Percentiles rank a stretch among this genome's conserved stretches.
These are phyloP conservation scores for Epithele typhae DNA, from an alignment of 768 basidiomycete species.

Conservation along the genomic window DNA sequence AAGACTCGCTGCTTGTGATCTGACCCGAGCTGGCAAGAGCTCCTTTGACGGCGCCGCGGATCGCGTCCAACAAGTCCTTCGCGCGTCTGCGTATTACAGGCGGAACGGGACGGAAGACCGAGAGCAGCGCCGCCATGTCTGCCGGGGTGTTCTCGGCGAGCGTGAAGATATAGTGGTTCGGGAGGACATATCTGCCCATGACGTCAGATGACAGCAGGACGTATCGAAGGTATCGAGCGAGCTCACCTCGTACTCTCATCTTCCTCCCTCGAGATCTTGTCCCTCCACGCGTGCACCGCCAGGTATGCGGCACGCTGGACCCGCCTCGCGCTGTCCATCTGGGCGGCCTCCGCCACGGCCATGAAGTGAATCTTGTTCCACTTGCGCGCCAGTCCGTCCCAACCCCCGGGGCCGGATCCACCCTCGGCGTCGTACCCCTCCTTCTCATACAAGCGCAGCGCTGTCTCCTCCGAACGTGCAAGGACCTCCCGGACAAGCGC, in stretches of 20 bases:
- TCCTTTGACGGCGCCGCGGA: conserved; percentile 45
- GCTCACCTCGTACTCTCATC: conserved; percentile 81
- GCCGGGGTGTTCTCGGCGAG: conserved; percentile 68
- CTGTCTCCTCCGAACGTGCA: conserved; percentile 70
- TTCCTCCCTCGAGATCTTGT: conserved; percentile 69
- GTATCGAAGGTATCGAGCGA: no score
- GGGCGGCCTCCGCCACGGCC: conserved; percentile 27
- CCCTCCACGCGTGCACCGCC: conserved; percentile 79
- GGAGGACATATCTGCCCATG: conserved; percentile 57
- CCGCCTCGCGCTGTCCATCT: conserved; percentile 23
- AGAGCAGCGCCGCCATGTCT: conserved; percentile 58
- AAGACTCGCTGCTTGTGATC: no score
- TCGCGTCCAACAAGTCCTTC: conserved; percentile 60
- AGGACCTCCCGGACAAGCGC: conserved; percentile 59
- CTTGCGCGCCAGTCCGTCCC: conserved; percentile 73
- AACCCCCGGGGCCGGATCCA: conserved; percentile 68
- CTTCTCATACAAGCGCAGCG: conserved; percentile 63
- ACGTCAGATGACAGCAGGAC: not conserved
- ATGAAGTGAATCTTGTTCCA: conserved; percentile 68
- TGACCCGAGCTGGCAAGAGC: not conserved
- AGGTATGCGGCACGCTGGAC: conserved; percentile 63
- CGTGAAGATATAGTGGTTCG: conserved; percentile 70
- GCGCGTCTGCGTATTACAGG: conserved; percentile 58
- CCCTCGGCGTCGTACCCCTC: conserved; percentile 64
- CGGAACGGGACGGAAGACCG: conserved; percentile 56